These are phyloP conservation scores for Cladobotryum protrusum DNA, from an alignment of 2,329 filamentous ascomycete species.

Conservation along the genomic window DNA sequence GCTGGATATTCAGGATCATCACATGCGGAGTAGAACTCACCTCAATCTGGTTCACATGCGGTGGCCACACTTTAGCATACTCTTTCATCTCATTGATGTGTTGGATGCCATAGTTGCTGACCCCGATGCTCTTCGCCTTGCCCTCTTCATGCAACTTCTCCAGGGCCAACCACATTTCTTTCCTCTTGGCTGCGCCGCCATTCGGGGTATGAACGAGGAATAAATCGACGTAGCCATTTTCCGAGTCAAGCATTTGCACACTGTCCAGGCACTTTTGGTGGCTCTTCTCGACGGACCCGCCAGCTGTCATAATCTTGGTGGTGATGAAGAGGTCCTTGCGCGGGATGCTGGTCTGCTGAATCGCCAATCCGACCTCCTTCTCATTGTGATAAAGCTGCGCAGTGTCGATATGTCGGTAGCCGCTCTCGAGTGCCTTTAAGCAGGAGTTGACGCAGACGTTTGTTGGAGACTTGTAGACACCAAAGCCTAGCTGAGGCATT, in stretches of 20 bases:
- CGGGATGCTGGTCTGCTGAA: conserved; percentile 49
- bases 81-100: conserved; percentile 63
- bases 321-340: conserved; percentile 61
- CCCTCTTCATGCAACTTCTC: conserved; percentile 56
- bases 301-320: conserved; percentile 53
- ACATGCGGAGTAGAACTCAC: conserved; percentile 33
- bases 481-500: conserved; percentile 64
- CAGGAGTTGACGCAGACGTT: conserved; percentile 51
- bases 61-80: conserved; percentile 61
- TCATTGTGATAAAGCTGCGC: conserved; percentile 63
- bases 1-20: neutral
- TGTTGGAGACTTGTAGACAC: conserved; percentile 56
- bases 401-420: conserved; percentile 61
- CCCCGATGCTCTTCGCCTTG: conserved; percentile 59
- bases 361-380: conserved; percentile 56
- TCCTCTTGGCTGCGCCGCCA: conserved; percentile 47
- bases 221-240: conserved; percentile 61
- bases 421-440: conserved; percentile 48
- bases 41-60: conserved; percentile 70
- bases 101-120: conserved; percentile 64
- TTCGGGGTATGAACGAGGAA: conserved; percentile 62
- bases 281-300: conserved; percentile 39
- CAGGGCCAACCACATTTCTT: conserved; percentile 60
- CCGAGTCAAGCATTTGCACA: conserved; percentile 52
- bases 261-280: conserved; percentile 56